Conservation (phyloP, 768 basidiomycete species). For the Pisolithus microcarpus region DNA sequence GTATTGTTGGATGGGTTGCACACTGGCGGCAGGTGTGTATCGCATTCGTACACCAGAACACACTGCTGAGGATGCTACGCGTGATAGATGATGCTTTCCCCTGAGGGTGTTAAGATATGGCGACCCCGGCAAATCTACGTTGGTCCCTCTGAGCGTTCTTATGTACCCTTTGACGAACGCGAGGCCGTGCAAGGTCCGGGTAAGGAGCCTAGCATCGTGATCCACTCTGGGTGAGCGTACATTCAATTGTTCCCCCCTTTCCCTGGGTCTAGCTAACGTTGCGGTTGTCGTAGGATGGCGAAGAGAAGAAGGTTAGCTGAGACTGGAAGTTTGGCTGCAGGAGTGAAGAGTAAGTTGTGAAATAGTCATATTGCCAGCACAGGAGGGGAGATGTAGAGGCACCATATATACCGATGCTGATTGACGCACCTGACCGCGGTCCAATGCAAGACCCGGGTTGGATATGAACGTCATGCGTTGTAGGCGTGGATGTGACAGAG, state of each 20-base stretch:
- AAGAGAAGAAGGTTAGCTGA: constrained; percentile 27
- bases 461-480: too few species aligned
- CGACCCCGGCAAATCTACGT: constrained; percentile 82
- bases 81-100: constrained; percentile 80
- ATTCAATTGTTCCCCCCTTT: not conserved
- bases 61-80: constrained; percentile 1
- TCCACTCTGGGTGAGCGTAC: constrained; percentile 67
- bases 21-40: constrained; percentile 76
- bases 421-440: too few species aligned
- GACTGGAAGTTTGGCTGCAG: constrained; percentile 6
- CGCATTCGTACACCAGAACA: not conserved
- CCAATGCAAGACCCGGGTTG: too few species aligned
- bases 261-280: not conserved
- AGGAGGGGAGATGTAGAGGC: not conserved
- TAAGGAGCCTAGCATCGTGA: constrained; percentile 55
- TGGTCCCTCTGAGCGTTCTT: constrained; percentile 68
- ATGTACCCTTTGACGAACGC: constrained; percentile 59
- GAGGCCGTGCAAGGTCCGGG: constrained; percentile 43
- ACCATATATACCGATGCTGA: not conserved
- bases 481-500: too few species aligned
- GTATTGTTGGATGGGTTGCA: constrained; percentile 89
- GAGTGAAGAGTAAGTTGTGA: constrained; percentile 22
- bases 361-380: not conserved
- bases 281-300: constrained; percentile 20
- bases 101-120: constrained; percentile 91